These are phyloP conservation scores for Pyrenophora graminea DNA, from an alignment of 2,329 filamentous ascomycete genomes.

Conservation along the genomic window DNA sequence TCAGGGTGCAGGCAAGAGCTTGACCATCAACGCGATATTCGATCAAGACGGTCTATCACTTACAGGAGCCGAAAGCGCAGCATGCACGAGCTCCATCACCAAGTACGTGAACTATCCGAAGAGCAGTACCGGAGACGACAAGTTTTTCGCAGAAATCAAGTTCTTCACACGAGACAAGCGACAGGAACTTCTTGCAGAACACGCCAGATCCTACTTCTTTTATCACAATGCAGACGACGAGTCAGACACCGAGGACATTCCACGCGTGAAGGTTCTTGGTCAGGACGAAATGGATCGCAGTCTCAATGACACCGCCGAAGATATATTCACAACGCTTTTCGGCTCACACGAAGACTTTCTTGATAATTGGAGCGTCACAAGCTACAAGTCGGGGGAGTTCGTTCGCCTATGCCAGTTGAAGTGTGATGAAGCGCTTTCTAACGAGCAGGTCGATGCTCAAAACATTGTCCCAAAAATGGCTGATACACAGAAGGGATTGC, in stretches of 20 bases:
- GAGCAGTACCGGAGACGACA: background rate
- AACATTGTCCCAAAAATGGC: conserved; percentile 1
- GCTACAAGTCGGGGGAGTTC: conserved; percentile 19
- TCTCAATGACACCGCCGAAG: conserved; percentile 25
- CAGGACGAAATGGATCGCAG: conserved; percentile 23
- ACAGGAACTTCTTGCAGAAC: conserved; percentile 21
- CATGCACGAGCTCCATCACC: conserved; percentile 24
- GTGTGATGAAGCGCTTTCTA: conserved; percentile 17
- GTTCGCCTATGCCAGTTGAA: conserved; percentile 16
- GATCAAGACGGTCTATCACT: conserved; percentile 23
- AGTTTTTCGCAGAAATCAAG: conserved; percentile 18
- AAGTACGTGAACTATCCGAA: conserved; percentile 12
- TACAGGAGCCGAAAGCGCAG: conserved; percentile 24
- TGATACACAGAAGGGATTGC: conserved; percentile 9
- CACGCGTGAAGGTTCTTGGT: background rate
- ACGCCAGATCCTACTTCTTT: conserved; percentile 11
- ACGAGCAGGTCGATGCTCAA: conserved; percentile 1
- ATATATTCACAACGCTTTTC: conserved; percentile 26
- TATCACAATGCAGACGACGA: conserved; percentile 22
- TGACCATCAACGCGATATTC: conserved; percentile 25
- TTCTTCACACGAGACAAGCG: conserved; percentile 19
- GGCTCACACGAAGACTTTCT: conserved; percentile 19
- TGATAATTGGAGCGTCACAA: conserved; percentile 9
- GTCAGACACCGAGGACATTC: conserved; percentile 23
- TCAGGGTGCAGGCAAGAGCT: conserved; percentile 29